Evolutionary conservation across 2,329 filamentous ascomycete genomes (phyloP), one percentile per base, ranked within the genome.

Genomic region (Ophiocordyceps robertsii): DNA sequence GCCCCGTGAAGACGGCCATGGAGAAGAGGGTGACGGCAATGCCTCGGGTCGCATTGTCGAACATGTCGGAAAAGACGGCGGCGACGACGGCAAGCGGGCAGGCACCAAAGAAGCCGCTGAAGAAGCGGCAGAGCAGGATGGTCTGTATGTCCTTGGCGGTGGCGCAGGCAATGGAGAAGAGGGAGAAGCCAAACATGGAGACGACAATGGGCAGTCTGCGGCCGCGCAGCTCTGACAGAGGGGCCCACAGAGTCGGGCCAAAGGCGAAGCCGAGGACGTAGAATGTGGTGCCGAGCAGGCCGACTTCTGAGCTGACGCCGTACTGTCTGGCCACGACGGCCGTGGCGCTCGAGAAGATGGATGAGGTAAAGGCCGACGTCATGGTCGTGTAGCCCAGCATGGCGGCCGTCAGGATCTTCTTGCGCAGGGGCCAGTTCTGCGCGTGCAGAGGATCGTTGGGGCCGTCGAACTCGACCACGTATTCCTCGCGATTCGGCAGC

Each of bases 401-500:
- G 35, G 70, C 69, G 17, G 78, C 75, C 0, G 80, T 84, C 5
- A 74, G 52, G 33, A 87, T 40, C 77, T 94, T 95, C 67, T 84
- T 89, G 56, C 66, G 75, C 42, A 84, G 55, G 0, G 83, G 72
- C 88, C 88, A 95, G 58, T 95, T 95, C 64, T 90, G 84, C 1
- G 86, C 82, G 60, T 94, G 87, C 46, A 89, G 56, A 3, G 87
- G 87, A 54, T 95, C 88, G 49, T 88, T 72, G 1, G 78, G 81
- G 0, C 87, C 88, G 51, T 89, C 82, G 55, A 94, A 95, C 60
- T 87, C 84, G 37, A 89, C 84, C 0, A 88, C 82, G 55, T 89
- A 90, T 49, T 84, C 77, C 52, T 89, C 84, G 51, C 73, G 70
- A 13, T 79, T 75, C 2, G 83, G 82, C 36, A 89, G 57, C 0